Evolutionary conservation across 768 basidiomycete genomes (phyloP), one percentile per base, ranked within the genome.

Genomic region (Xanthoconium purpureum): DNA sequence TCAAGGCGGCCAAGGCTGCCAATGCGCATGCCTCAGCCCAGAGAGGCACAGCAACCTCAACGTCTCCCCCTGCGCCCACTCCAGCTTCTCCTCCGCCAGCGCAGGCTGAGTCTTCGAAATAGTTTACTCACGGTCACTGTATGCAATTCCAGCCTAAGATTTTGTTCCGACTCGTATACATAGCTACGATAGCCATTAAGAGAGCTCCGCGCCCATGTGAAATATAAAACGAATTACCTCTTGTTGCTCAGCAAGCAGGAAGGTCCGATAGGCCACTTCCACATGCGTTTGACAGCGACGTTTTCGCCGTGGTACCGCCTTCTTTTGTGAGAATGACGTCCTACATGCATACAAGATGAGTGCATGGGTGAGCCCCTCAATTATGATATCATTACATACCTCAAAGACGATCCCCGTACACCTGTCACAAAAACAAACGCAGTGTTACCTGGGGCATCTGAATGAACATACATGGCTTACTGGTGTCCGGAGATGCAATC

Each of bases 1-100:
- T 98, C 65, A 84, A 85, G 29, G 80, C 77, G 53, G 80, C 89
- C 61, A 24, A 24, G 24, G 24, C 24, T 24, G 24, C 24, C 24
- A 24, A 24, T 24, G 24, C 24, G 24, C 24, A 24, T 4, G 4
- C 24, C 24, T 24, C 24, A 24, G 24, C 24, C 24, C 24, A 24
- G 24, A 24, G 2, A 24, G 24, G 0, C 28, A 65, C 12, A 45
- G 24, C 24, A 24, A 24, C 65, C 6, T 32, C 62, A 9, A 14
- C 69, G 3, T 54, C 64, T 18, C 48, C 58, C 3, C 50, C 64
- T 37, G 47, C 62, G 14, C 46, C 58, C 8, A 30, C 51, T 13
- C 9, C 56, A 0, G 55, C 58, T 9, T 20, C 58, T 18, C 40
- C 57, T 17, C 50, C 62, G 24, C n/a, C 52, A 5, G 47, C 45